phyloP scores from a whole-genome alignment of 1,284 basidiomycete genomes.

The Taiwanofungus camphoratus region DNA sequence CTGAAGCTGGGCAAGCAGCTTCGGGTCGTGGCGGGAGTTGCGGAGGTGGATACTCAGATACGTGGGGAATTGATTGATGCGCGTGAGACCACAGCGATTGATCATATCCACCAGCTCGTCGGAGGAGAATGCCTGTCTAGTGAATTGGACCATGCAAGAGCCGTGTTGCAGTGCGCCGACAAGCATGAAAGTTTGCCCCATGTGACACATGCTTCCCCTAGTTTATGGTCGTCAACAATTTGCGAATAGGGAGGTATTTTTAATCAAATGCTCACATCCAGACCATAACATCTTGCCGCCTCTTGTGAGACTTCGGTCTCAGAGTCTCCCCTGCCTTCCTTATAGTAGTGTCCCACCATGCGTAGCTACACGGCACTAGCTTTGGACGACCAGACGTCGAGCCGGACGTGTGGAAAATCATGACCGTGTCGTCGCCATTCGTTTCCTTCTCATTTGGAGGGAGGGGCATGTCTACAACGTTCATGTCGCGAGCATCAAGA shows the following conservation, averaged over 20 bases:
- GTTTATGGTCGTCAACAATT: no score
- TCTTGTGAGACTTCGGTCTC: conserved; percentile 7
- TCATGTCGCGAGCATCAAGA: conserved; percentile 34
- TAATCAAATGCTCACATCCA: conserved; percentile 31
- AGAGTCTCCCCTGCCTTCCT: conserved; percentile 21
- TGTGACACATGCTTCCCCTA: conserved; percentile 30
- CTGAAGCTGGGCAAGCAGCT: conserved; percentile 50
- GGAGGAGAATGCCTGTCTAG: conserved; percentile 56
- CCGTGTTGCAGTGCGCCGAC: conserved; percentile 60
- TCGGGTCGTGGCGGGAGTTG: conserved; percentile 53
- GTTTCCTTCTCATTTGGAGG: conserved; percentile 36
- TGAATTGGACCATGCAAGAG: conserved; percentile 64
- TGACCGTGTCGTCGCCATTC: conserved; percentile 38
- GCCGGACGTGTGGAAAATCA: conserved; percentile 71
- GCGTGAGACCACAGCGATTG: conserved; percentile 56
- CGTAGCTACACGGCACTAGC: conserved; percentile 25
- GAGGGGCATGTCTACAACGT: conserved; percentile 33
- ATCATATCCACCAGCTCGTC: conserved; percentile 70
- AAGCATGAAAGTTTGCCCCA: conserved; percentile 29
- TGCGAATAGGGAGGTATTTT: no score
- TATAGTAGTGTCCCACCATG: conserved; percentile 25
- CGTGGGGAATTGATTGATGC: conserved; percentile 63
- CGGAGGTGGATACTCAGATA: conserved; percentile 59
- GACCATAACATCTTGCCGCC: conserved; percentile 54
- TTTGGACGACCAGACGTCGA: conserved; percentile 49